A percentile compares a stretch with the other conserved stretches of the same genome.
These are phyloP conservation scores for Kluyveromyces marxianus DNA, from an alignment of 1,139 yeast genomes.

Conservation along the genomic window DNA sequence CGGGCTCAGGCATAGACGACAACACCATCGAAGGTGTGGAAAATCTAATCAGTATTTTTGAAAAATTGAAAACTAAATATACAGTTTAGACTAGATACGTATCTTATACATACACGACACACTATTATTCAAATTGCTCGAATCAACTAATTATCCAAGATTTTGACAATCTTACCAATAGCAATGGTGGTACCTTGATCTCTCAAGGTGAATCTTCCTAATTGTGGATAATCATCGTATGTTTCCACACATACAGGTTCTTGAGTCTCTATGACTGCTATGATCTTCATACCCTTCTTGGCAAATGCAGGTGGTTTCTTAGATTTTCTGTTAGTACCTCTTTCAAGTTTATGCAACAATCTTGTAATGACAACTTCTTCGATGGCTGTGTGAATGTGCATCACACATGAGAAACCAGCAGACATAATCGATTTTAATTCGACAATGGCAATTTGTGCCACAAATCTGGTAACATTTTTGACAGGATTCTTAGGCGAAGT, in stretches of 20 bases:
- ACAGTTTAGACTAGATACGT: not conserved
- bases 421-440: slow-evolving; percentile 91
- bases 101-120: slow-evolving; percentile 2
- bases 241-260: slow-evolving; percentile 92
- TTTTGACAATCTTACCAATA: slow-evolving; percentile 87
- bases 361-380: slow-evolving; percentile 84
- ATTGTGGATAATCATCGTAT: slow-evolving; percentile 83
- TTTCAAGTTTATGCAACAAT: slow-evolving; percentile 86
- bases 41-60: slow-evolving; percentile 44
- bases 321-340: slow-evolving; percentile 93
- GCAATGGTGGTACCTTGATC: slow-evolving; percentile 98
- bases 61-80: slow-evolving; percentile 17
- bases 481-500: slow-evolving; percentile 84
- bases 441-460: slow-evolving; percentile 95
- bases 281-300: slow-evolving; percentile 96
- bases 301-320: slow-evolving; percentile 98
- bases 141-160: slow-evolving; percentile 36
- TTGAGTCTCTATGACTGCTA: slow-evolving; percentile 78
- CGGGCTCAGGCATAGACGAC: slow-evolving; percentile 65
- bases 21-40: slow-evolving; percentile 62
- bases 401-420: slow-evolving; percentile 93
- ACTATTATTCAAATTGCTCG: too few relatives aligned
- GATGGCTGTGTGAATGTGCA: slow-evolving; percentile 98
- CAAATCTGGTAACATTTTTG: slow-evolving; percentile 81
- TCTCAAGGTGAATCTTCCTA: slow-evolving; percentile 96